Evolutionary conservation across 1,284 basidiomycete species (phyloP), one percentile per base, ranked within the genome.

Genomic region (Ustilago bromivora): DNA sequence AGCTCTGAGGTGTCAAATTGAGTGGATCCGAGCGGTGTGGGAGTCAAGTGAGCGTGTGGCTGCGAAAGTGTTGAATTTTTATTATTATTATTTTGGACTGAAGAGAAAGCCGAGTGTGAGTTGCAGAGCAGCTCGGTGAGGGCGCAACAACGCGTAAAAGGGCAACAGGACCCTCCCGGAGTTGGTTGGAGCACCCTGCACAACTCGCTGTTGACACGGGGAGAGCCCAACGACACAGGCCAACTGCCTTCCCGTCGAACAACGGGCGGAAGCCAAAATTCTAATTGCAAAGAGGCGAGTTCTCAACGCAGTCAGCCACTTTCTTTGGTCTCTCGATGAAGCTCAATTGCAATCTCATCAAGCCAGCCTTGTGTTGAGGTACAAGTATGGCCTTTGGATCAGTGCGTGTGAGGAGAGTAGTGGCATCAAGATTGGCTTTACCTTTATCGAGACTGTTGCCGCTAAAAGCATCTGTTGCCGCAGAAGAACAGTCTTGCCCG

Each of bases 101-200:
- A 12, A 40, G 36, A 28, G 51, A 59, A 66, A 19, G 60, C 58
- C 58, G 58, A 60, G 58, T 13, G 57, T 43, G 40, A 23, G 54
- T 19, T 56, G 36, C 23, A 28, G 23, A 28, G 23, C 23, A 28
- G 12, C 35, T 40, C 23, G 38, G 23, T 40, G 38, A 31, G 46
- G 40, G 41, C 38, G 53, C 35, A 11, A 41, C 41, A 31, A 35
- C 38, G 59, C 51, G 13, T 38, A 15, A n/a, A 9, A 35, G 17
- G 28, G 13, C 13, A 53, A n/a, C 1, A 49, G 47, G 38, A 58
- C 60, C 55, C 52, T 54, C 63, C 62, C 62, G 59, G 59, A 66
- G 69, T 53, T 49, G 60, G 51, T 57, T 62, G 63, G 56, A 66
- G 56, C 59, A 66, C 41, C 62, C 70, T 72, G 70, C 64, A 67